Percentiles rank a stretch among this genome's conserved stretches.
These are phyloP conservation scores for Alternaria angustiovoidea DNA, from an alignment of 2,329 filamentous ascomycete genomes.

Conservation along the genomic window DNA sequence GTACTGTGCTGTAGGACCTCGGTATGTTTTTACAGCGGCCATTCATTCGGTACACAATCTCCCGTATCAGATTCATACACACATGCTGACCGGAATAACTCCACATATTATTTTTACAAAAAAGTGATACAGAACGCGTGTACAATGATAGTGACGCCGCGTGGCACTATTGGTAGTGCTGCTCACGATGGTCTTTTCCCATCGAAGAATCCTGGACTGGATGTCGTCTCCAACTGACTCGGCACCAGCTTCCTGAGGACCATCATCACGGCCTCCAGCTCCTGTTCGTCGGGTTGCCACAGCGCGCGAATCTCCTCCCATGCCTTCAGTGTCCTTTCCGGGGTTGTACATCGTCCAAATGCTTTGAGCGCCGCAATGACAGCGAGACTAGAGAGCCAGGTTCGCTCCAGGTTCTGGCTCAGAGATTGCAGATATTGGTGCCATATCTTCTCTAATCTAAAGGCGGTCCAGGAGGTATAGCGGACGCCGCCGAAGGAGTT, in stretches of 20 bases:
- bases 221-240: slow-evolving; percentile 4
- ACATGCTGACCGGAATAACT: background rate
- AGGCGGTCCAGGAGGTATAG: slow-evolving; percentile 74
- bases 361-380: slow-evolving; percentile 56
- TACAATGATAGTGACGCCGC: background rate
- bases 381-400: slow-evolving; percentile 37
- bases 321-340: slow-evolving; percentile 61
- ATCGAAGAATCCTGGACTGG: slow-evolving; percentile 5
- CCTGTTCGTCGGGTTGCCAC: slow-evolving; percentile 50
- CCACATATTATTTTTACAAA: background rate
- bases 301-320: slow-evolving; percentile 57
- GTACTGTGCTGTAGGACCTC: background rate
- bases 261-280: slow-evolving; percentile 41
- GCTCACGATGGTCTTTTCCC: slow-evolving; percentile 1
- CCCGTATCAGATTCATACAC: background rate
- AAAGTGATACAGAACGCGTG: background rate
- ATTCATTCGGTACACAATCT: background rate
- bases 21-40: background rate
- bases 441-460: slow-evolving; percentile 65
- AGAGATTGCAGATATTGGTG: slow-evolving; percentile 36
- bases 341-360: slow-evolving; percentile 67
- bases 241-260: slow-evolving; percentile 37
- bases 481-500: slow-evolving; percentile 71
- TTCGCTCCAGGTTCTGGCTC: slow-evolving; percentile 28
- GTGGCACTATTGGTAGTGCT: background rate